phyloP scores from a whole-genome alignment of 768 basidiomycete species.

The Suillus paluster region DNA sequence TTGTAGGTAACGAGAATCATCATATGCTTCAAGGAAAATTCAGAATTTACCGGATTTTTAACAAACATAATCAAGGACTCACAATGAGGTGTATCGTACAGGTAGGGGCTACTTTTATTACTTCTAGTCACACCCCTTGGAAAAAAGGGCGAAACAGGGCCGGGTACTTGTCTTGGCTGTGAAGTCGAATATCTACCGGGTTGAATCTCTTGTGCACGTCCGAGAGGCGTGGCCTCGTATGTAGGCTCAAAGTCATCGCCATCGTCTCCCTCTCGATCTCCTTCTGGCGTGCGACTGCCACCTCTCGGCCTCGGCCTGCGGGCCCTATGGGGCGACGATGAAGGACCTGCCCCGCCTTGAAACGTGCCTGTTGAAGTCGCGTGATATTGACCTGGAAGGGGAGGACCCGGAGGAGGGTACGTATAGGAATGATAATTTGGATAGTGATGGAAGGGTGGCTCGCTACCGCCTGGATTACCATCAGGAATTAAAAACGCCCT shows the following conservation, averaged over 20 bases:
- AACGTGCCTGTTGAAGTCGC: constrained; percentile 19
- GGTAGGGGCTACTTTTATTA: neutral
- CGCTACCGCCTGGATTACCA: constrained; percentile 32
- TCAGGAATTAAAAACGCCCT: constrained; percentile 30
- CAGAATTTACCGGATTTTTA: neutral
- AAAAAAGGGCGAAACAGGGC: constrained; percentile 13
- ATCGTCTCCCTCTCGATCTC: constrained; percentile 18
- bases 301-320: constrained; percentile 21
- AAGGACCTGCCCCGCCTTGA: constrained; percentile 48
- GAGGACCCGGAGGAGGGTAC: constrained; percentile 32
- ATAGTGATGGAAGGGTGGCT: constrained; percentile 29
- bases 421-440: constrained; percentile 22
- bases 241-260: constrained; percentile 17
- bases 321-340: constrained; percentile 36
- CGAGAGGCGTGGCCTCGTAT: constrained; percentile 23
- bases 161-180: constrained; percentile 25
- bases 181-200: neutral
- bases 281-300: constrained; percentile 1
- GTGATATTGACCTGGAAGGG: constrained; percentile 20
- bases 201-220: constrained; percentile 25
- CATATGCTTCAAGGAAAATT: constrained; percentile 2
- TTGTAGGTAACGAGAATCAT: constrained; percentile 23
- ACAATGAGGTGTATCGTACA: neutral
- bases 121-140: constrained; percentile 2
- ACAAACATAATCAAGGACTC: neutral